A percentile compares a stretch with the other conserved stretches of the same genome.
These are phyloP conservation scores for Acer negundo DNA, from an alignment of 345 rosid genomes.

Conservation along the genomic window DNA sequence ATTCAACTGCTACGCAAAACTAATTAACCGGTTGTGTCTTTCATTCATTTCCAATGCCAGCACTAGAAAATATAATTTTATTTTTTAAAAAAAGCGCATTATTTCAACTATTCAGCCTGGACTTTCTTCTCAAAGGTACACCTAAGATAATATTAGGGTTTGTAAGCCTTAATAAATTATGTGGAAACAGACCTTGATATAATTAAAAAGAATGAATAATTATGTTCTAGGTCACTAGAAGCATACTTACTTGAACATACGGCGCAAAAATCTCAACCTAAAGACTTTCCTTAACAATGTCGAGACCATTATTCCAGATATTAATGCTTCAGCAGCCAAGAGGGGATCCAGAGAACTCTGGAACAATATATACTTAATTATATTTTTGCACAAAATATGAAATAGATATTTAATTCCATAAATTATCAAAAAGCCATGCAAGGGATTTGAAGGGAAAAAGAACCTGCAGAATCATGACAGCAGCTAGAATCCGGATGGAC, in stretches of 20 bases:
- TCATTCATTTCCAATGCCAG: background rate
- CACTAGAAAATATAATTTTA: background rate
- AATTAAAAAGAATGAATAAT: slow-evolving; percentile 6
- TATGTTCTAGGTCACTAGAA: background rate
- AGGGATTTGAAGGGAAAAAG: slow-evolving; percentile 10
- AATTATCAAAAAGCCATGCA: background rate
- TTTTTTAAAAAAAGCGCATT: background rate
- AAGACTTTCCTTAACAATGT: slow-evolving; percentile 43
- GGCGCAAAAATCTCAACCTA: slow-evolving; percentile 49
- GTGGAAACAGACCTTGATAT: background rate
- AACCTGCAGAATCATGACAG: slow-evolving; percentile 83
- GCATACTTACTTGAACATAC: slow-evolving; percentile 49
- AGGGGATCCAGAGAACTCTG: slow-evolving; percentile 88
- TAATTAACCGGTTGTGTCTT: background rate
- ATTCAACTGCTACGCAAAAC: background rate
- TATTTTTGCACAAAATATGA: slow-evolving; percentile 7
- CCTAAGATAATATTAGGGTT: background rate
- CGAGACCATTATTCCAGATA: slow-evolving; percentile 52
- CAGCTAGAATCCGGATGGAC: slow-evolving; percentile 72
- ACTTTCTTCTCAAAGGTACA: background rate
- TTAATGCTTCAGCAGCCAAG: slow-evolving; percentile 62
- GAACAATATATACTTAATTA: slow-evolving; percentile 21
- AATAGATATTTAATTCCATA: background rate
- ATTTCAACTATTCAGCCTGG: slow-evolving; percentile 2
- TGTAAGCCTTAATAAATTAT: background rate